Evolutionary conservation across 2,329 filamentous ascomycete genomes (phyloP).

Genomic region (Fusarium compactum): DNA sequence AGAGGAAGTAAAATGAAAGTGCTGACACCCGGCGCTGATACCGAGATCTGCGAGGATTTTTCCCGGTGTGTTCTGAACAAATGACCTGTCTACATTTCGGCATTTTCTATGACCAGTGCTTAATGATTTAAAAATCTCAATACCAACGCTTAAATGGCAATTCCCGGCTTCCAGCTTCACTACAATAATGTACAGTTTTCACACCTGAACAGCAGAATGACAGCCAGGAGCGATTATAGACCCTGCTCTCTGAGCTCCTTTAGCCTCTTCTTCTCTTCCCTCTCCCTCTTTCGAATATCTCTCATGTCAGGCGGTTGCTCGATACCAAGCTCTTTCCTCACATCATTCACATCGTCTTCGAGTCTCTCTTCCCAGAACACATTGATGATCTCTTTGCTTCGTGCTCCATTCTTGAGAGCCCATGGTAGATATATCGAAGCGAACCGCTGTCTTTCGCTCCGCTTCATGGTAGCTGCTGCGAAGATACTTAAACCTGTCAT

Average conservation of each 20-base stretch:
- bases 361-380: constrained; percentile 98
- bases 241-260: constrained; percentile 57
- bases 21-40: neutral
- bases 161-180: neutral
- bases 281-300: constrained; percentile 77
- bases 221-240: constrained; percentile 21
- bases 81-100: neutral
- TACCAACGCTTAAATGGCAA: constrained; percentile 14
- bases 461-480: constrained; percentile 87
- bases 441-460: constrained; percentile 82
- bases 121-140: neutral
- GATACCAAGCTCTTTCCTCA: constrained; percentile 82
- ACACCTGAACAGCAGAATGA: neutral
- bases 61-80: neutral
- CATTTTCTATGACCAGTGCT: neutral
- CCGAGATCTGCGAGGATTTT: neutral
- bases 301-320: constrained; percentile 90
- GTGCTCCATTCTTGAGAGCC: constrained; percentile 86
- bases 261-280: constrained; percentile 74
- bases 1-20: constrained; percentile 14
- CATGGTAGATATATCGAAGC: constrained; percentile 85
- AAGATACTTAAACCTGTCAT: constrained; percentile 93
- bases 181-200: constrained; percentile 25
- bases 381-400: constrained; percentile 86
- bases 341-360: constrained; percentile 81